Base-by-base conservation (phyloP, 2,329 filamentous ascomycete genomes). In the Blastomyces parvus region DNA sequence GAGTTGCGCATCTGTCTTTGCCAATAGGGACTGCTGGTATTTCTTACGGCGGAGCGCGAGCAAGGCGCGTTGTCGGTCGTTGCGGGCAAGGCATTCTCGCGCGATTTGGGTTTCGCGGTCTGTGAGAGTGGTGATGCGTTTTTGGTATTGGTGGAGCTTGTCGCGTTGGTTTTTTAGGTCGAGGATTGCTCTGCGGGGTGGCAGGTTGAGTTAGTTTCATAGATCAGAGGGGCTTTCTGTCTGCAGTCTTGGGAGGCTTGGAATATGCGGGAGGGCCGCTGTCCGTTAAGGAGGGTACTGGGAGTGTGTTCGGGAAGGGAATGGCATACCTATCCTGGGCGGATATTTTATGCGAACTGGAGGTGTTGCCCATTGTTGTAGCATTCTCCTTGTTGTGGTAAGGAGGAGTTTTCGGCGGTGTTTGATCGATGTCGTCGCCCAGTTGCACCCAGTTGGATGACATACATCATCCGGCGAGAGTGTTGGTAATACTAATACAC, bases 161-260 rank as follows among this genome's bases (percentile, higher is more conserved):
- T 99, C 94, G 76, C 94, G 92, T 80, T 97, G 93, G 78, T 86
- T 91, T 81, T 97, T 97, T 80, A 97, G 89, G 79, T 97, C 92
- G 72, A 97, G 88, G 77, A 97, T 97, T 65, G 93, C 93, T 80
- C 92, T 97, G 74, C 62, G 7, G 38, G 30, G 30, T 59, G 67
- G 67, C 17, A 55, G 60, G 17, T 63, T 60, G 11, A 19, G 48
- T 55, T 36, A 59, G 62, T 53, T 30, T 48, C 25, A 61, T 25
- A 19, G 22, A 59, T 62, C n/a, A 7, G 13, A 6, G 11, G 11
- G 53, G 30, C 60, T 27, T 40, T 25, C 4, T 46, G 22, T 33
- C 33, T 1, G 40, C 7, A 30, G 22, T 8, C 17, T 19, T 4
- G 42, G 25, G 27, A 48, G 13, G 42, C 3, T 14, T 27, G 44